Evolutionary conservation across 1,284 basidiomycete genomes (phyloP).

Genomic region (Sporisorium exsertum): DNA sequence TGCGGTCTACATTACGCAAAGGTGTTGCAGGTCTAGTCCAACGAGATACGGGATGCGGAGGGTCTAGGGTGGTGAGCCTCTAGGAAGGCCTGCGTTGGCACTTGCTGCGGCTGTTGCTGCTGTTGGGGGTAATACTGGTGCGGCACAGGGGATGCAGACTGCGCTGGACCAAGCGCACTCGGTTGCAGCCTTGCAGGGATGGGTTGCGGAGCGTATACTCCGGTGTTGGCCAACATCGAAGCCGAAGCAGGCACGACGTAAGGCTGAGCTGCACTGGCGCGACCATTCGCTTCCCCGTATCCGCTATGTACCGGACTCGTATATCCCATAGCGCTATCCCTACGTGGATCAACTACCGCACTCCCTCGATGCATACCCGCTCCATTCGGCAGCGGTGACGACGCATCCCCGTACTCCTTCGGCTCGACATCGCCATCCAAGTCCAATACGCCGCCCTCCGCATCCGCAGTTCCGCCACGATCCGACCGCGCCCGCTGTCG

Average conservation of each 20-base stretch:
- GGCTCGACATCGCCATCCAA: conserved; percentile 7
- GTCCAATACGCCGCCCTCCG: conserved; percentile 22
- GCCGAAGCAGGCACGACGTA: too few relatives aligned
- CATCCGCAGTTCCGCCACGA: background rate
- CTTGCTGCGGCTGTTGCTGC: background rate
- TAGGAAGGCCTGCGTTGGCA: background rate
- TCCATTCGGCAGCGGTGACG: background rate
- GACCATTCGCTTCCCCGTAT: background rate
- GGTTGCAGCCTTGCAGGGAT: background rate
- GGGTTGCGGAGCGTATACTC: background rate
- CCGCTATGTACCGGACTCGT: background rate
- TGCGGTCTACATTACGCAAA: background rate
- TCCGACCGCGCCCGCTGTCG: conserved; percentile 18
- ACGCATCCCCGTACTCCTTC: conserved; percentile 11
- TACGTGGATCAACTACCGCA: background rate
- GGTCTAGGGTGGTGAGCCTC: background rate
- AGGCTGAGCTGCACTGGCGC: background rate
- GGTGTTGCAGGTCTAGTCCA: background rate
- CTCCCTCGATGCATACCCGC: conserved; percentile 6
- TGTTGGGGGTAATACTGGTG: background rate
- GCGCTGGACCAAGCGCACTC: background rate
- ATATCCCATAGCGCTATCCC: background rate
- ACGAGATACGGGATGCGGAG: conserved; percentile 3
- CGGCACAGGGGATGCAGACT: background rate
- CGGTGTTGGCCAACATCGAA: too few relatives aligned